phyloP scores from a whole-genome alignment of 2,329 filamentous ascomycete genomes.

The Colletotrichum plurivorum region DNA sequence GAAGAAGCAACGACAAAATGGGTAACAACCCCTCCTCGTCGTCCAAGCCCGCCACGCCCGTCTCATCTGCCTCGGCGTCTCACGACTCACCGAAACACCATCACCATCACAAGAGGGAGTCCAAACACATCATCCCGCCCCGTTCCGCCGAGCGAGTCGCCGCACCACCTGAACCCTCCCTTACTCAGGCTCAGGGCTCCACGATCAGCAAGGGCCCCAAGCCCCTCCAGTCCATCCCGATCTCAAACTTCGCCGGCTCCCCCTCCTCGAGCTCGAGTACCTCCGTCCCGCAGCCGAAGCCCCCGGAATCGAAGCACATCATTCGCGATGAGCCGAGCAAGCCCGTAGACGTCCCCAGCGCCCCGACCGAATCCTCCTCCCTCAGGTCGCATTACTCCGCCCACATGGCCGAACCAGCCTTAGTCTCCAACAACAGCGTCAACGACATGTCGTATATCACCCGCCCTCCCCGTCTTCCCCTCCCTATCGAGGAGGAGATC shows the following conservation, averaged over 20 bases:
- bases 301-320: slow-evolving; percentile 45
- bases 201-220: slow-evolving; percentile 63
- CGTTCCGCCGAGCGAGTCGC: slow-evolving; percentile 69
- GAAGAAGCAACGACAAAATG: slow-evolving; percentile 46
- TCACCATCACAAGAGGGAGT: slow-evolving; percentile 54
- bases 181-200: slow-evolving; percentile 72
- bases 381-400: slow-evolving; percentile 54
- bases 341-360: slow-evolving; percentile 70
- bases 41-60: slow-evolving; percentile 51
- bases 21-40: slow-evolving; percentile 53
- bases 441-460: slow-evolving; percentile 75
- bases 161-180: slow-evolving; percentile 73
- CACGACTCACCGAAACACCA: slow-evolving; percentile 44
- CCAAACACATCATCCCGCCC: slow-evolving; percentile 68
- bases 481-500: slow-evolving; percentile 93
- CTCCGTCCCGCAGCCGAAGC: slow-evolving; percentile 40
- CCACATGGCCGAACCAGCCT: slow-evolving; percentile 57
- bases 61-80: slow-evolving; percentile 45
- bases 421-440: slow-evolving; percentile 69
- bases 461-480: slow-evolving; percentile 88
- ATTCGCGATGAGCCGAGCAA: slow-evolving; percentile 61
- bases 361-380: slow-evolving; percentile 52
- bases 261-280: slow-evolving; percentile 46
- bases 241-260: slow-evolving; percentile 65
- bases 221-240: slow-evolving; percentile 63